Evolutionary conservation across 805 yeast genomes (phyloP).

Genomic region (Candida manassasensis): DNA sequence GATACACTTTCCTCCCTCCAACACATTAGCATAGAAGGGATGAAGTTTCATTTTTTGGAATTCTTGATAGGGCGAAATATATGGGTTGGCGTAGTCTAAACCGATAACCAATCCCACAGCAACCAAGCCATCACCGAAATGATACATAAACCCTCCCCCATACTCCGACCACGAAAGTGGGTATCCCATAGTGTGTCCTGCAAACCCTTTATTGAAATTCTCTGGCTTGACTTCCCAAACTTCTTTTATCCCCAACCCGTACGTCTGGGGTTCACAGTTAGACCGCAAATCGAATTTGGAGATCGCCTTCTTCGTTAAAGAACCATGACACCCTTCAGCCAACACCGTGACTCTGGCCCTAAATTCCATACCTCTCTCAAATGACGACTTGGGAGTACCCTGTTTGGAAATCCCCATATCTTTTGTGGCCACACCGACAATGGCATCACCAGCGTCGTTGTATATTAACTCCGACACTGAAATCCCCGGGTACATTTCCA

Average conservation of each 20-base stretch:
- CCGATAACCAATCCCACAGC: conserved; percentile 94
- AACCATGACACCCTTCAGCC: conserved; percentile 99
- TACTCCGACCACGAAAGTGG: conserved; percentile 73
- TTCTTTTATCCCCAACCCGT: conserved; percentile 94
- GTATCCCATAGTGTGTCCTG: conserved; percentile 84
- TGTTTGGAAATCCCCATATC: conserved; percentile 80
- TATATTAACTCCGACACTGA: conserved; percentile 77
- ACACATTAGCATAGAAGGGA: conserved; percentile 69
- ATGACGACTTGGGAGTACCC: conserved; percentile 76
- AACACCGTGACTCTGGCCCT: conserved; percentile 84
- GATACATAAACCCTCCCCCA: conserved; percentile 98
- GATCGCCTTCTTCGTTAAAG: conserved; percentile 75
- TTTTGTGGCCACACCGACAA: conserved; percentile 88
- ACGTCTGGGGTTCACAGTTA: conserved; percentile 72
- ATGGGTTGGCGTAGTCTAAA: conserved; percentile 90
- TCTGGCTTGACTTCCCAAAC: conserved; percentile 92
- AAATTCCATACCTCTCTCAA: conserved; percentile 96
- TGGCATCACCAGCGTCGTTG: conserved; percentile 46
- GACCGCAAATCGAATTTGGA: conserved; percentile 63
- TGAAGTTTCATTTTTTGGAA: conserved; percentile 93
- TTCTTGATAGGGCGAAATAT: conserved; percentile 92
- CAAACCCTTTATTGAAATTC: conserved; percentile 74
- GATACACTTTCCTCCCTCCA: conserved; percentile 87
- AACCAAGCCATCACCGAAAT: conserved; percentile 90
- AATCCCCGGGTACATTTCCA: conserved; percentile 88